These are phyloP conservation scores for Chlorella variabilis DNA, from an alignment of 163 green algal genomes.

Conservation along the genomic window DNA sequence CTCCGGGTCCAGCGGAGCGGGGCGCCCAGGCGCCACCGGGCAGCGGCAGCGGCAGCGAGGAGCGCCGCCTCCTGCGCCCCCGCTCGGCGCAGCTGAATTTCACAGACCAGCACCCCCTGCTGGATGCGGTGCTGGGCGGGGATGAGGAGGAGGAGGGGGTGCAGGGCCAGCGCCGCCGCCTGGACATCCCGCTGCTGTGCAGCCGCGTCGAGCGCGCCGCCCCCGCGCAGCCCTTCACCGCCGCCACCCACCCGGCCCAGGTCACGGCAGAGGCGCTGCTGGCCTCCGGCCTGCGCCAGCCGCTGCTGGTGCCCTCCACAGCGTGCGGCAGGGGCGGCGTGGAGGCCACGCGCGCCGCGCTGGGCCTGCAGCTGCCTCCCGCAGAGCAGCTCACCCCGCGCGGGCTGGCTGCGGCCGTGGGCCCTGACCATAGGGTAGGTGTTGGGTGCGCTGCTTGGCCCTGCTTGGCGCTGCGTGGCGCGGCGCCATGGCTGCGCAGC, in stretches of 20 bases:
- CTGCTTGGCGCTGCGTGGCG: neutral
- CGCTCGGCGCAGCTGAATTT: neutral
- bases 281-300: slow-evolving; percentile 14
- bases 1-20: neutral
- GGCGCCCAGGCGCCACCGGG: neutral
- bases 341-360: neutral
- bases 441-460: neutral
- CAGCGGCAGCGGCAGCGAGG: neutral
- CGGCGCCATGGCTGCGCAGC: neutral
- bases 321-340: neutral
- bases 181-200: slow-evolving; percentile 11
- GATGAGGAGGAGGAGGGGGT: neutral
- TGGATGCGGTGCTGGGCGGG: slow-evolving; percentile 6
- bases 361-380: slow-evolving; percentile 42
- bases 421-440: slow-evolving; percentile 18
- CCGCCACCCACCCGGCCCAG: neutral
- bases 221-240: neutral
- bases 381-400: neutral
- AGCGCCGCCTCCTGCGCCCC: slow-evolving; percentile 14
- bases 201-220: neutral
- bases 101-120: slow-evolving; percentile 3
- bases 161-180: neutral
- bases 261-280: neutral
- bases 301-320: neutral
- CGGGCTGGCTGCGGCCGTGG: slow-evolving; percentile 14